Base-by-base conservation (phyloP, 2,329 filamentous ascomycete genomes). In the Cryphonectria carpinicola region DNA sequence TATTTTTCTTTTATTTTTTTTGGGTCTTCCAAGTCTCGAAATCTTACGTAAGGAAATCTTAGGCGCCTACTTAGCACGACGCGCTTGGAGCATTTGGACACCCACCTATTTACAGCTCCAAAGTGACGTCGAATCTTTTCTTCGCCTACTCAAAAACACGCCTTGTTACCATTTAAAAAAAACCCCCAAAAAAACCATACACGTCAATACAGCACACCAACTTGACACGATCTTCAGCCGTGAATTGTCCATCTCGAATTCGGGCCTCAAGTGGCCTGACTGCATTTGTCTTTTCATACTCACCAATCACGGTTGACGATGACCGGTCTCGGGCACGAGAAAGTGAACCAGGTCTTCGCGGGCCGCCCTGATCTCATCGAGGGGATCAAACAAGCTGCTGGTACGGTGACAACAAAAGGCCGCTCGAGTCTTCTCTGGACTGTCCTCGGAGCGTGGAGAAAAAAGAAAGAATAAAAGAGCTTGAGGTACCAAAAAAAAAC, bases 301-400 rank as follows among this genome's bases (percentile, higher is more conserved):
- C 25, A 32, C 4, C 17, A 28, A 11, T 17, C 17, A 37, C 25
- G 28, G 6, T 17, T 14, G 32, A 68, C 63, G 58, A 71, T 70
- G 56, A 76, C 78, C 69, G 75, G 78, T 68, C 84, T 89, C 58
- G 86, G 89, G 75, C 79, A 77, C 71, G 79, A 87, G 77, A 84
- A 81, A 76, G 80, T 89, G 68, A 80, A 80, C 71, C 79, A 82
- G 69, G 83, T 89, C 74, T 89, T 90, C 76, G 79, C 84, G 70
- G 82, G 85, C 54, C 83, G 87, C 65, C 86, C 87, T 8, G 87
- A 90, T 73, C 86, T 90, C 71, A 75, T 90, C 25, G 77, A 84
- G 17, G 83, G 82, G 70, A 89, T 90, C 75, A 80, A 84, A 71
- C 79, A 81, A 74, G 85, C 84, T 71, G 86, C 87, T 37, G 86